A percentile compares a stretch with the other conserved stretches of the same genome.
Conservation (phyloP, 2,329 filamentous ascomycete species). For the Alternaria dauci region DNA sequence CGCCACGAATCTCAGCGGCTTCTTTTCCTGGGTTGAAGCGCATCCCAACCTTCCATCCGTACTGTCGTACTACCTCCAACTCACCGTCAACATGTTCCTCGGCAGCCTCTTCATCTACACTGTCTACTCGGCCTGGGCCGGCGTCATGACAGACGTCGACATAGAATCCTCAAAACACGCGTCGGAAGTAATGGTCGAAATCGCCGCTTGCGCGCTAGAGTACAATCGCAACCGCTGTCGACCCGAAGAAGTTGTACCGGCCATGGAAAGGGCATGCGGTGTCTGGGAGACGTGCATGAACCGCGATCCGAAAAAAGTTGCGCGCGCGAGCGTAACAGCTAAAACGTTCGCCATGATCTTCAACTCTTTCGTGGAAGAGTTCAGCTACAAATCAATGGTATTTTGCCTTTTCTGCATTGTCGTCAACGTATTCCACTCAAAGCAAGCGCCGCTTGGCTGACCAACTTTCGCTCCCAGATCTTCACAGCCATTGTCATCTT, state of each 20-base stretch:
- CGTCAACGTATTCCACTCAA: neutral
- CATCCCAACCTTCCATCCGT: constrained; percentile 72
- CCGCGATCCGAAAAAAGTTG: constrained; percentile 78
- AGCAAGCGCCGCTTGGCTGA: constrained; percentile 15
- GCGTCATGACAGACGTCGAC: constrained; percentile 77
- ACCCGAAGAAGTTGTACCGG: constrained; percentile 71
- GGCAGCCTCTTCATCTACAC: constrained; percentile 68
- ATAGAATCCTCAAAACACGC: constrained; percentile 74
- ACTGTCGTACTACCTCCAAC: constrained; percentile 71
- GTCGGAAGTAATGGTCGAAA: constrained; percentile 74
- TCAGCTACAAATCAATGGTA: constrained; percentile 84
- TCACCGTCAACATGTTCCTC: constrained; percentile 71
- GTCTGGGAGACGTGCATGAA: constrained; percentile 90
- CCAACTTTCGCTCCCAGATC: constrained; percentile 48
- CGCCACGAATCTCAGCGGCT: constrained; percentile 52
- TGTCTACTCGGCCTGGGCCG: constrained; percentile 72
- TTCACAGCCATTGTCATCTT: constrained; percentile 60
- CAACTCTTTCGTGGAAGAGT: constrained; percentile 90
- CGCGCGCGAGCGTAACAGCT: constrained; percentile 80
- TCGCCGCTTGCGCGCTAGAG: constrained; percentile 74
- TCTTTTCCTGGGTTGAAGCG: constrained; percentile 69
- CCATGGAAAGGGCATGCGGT: constrained; percentile 75
- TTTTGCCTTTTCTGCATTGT: constrained; percentile 18
- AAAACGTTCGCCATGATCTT: constrained; percentile 91
- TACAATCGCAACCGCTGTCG: constrained; percentile 81